Percentiles rank a stretch among this genome's conserved stretches.
Evolutionary conservation across 345 rosid genomes (phyloP).

Genomic region (Luvunga scandens): DNA sequence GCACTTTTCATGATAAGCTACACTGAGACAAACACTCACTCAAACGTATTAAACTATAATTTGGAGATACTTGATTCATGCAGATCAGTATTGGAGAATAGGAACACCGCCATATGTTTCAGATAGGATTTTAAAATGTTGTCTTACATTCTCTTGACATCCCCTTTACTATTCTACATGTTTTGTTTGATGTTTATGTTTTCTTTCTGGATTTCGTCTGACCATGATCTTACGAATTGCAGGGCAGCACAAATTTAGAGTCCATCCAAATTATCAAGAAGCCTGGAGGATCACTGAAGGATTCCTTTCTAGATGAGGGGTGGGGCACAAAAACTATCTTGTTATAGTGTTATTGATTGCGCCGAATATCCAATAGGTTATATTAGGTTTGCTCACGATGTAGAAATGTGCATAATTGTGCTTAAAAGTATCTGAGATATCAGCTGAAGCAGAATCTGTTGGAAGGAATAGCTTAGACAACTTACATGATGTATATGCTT

Average conservation of each 20-base stretch:
- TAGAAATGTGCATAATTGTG: neutral
- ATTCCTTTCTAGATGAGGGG: slow-evolving; percentile 99
- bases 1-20: neutral
- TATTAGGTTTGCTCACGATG: neutral
- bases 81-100: neutral
- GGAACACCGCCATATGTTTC: neutral
- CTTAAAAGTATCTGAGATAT: neutral
- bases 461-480: neutral
- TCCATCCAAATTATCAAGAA: slow-evolving; percentile 95
- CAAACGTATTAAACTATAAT: neutral
- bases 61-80: neutral
- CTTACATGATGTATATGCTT: neutral
- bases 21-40: neutral
- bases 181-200: neutral
- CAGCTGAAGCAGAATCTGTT: neutral
- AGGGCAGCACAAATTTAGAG: slow-evolving; percentile 99
- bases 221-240: slow-evolving; percentile 20
- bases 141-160: neutral
- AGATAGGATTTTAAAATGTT: neutral
- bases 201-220: neutral
- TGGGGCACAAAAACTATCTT: slow-evolving; percentile 20
- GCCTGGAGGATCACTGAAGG: slow-evolving; percentile 91
- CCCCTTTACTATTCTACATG: neutral
- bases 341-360: neutral
- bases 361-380: neutral